A percentile compares a stretch with the other conserved stretches of the same genome.
phyloP scores from a whole-genome alignment of 2,329 filamentous ascomycete species.

The Dothiorella sarmentorum region DNA sequence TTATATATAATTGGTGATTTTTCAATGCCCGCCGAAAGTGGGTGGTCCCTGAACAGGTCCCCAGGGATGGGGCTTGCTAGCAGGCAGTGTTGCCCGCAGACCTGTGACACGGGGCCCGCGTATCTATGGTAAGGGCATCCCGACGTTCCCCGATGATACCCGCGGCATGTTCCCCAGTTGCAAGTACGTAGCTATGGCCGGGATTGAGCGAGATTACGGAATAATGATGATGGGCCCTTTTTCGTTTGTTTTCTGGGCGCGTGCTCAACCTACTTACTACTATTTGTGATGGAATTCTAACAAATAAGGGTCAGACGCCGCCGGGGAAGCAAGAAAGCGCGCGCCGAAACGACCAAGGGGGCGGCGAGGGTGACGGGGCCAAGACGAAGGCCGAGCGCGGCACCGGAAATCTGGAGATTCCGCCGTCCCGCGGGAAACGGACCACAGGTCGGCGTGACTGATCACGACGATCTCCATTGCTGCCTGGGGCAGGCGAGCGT shows the following conservation, averaged over 20 bases:
- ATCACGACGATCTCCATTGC: constrained; percentile 8
- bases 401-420: constrained; percentile 13
- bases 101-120: constrained; percentile 6
- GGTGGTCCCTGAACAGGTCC: background rate
- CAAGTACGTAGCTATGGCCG: too few relatives aligned
- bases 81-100: too few relatives aligned
- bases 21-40: constrained; percentile 6
- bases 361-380: background rate
- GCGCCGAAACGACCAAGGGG: background rate
- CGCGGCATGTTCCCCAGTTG: background rate
- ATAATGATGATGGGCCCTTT: too few relatives aligned
- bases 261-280: too few relatives aligned
- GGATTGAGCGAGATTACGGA: too few relatives aligned
- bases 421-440: constrained; percentile 1
- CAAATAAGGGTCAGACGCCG: background rate
- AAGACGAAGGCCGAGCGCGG: background rate
- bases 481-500: constrained; percentile 11
- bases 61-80: constrained; percentile 9
- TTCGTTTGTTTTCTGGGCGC: too few relatives aligned
- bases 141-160: constrained; percentile 12
- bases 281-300: too few relatives aligned
- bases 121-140: constrained; percentile 14
- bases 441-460: constrained; percentile 7
- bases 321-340: background rate
- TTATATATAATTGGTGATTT: too few relatives aligned